Evolutionary conservation across 805 yeast species (phyloP).

Genomic region (Candida morakotiae): DNA sequence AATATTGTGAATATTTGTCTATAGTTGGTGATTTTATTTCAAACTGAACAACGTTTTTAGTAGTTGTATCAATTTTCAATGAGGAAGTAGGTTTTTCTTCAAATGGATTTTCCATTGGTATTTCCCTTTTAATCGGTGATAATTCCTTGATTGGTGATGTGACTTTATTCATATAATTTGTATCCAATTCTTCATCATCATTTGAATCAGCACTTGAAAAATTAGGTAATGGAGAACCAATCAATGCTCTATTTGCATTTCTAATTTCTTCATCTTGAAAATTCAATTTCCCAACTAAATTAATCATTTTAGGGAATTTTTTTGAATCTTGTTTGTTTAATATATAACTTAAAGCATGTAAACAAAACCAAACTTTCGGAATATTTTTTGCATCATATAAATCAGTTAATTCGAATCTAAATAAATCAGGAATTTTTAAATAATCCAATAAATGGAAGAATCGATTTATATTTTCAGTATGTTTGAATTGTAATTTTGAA

Average conservation of each 20-base stretch:
- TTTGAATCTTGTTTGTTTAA: slow-evolving; percentile 50
- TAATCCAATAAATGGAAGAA: slow-evolving; percentile 69
- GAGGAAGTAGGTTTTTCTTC: too few species aligned
- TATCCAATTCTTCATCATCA: slow-evolving; percentile 15
- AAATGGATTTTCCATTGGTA: slow-evolving; percentile 7
- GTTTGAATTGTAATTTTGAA: slow-evolving; percentile 68
- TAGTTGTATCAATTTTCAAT: background rate
- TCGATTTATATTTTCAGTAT: slow-evolving; percentile 86
- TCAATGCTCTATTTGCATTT: slow-evolving; percentile 63
- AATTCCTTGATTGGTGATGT: slow-evolving; percentile 13
- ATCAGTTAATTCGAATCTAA: slow-evolving; percentile 88
- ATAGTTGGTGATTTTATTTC: slow-evolving; percentile 2
- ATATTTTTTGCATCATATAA: slow-evolving; percentile 86
- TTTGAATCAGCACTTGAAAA: slow-evolving; percentile 46
- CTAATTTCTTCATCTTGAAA: slow-evolving; percentile 68
- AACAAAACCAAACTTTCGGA: slow-evolving; percentile 90
- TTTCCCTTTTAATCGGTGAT: slow-evolving; percentile 3
- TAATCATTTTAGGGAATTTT: slow-evolving; percentile 54
- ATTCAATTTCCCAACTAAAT: slow-evolving; percentile 56
- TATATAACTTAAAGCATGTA: slow-evolving; percentile 82
- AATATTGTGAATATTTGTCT: background rate
- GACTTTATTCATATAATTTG: slow-evolving; percentile 19
- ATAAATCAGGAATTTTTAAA: slow-evolving; percentile 79
- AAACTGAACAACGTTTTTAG: background rate
- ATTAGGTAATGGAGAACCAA: slow-evolving; percentile 72